phyloP scores from a whole-genome alignment of 176 grass and related monocot species.

The Ampelocalamus luodianensis region DNA sequence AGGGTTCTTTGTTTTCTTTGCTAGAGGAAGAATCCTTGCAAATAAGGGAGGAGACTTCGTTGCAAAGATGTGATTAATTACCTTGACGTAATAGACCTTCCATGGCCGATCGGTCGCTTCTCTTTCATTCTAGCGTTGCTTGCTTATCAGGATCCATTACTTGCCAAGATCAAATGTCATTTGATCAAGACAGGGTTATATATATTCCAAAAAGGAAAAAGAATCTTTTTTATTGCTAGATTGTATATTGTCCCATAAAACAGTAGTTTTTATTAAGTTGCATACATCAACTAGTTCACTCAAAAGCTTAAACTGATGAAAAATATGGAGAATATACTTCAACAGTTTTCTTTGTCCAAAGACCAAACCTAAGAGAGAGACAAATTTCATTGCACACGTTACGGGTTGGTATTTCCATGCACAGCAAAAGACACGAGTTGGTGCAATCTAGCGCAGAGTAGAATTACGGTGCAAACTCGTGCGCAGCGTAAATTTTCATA shows the following conservation, averaged over 20 bases:
- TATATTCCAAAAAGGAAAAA: neutral
- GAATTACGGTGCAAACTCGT: neutral
- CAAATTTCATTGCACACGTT: neutral
- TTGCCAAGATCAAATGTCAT: constrained; percentile 5
- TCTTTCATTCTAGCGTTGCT: neutral
- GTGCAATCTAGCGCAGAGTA: neutral
- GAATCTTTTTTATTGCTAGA: neutral
- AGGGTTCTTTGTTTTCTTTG: constrained; percentile 16
- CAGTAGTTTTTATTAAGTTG: neutral
- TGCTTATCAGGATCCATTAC: constrained; percentile 17
- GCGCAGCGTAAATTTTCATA: neutral
- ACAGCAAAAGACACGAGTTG: neutral
- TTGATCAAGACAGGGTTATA: neutral
- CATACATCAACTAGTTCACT: too few relatives aligned
- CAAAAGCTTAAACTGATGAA: too few relatives aligned
- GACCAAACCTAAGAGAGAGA: neutral
- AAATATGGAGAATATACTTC: neutral
- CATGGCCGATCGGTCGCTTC: neutral
- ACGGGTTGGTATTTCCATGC: neutral
- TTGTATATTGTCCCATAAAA: neutral
- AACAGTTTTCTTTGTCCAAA: neutral
- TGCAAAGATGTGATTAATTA: neutral
- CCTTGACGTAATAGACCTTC: constrained; percentile 6
- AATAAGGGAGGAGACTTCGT: neutral
- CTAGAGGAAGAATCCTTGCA: constrained; percentile 26